Percentiles rank a stretch among this genome's conserved stretches.
Evolutionary conservation across 2,329 filamentous ascomycete genomes (phyloP).

Genomic region (Pezicula neosporulosa): DNA sequence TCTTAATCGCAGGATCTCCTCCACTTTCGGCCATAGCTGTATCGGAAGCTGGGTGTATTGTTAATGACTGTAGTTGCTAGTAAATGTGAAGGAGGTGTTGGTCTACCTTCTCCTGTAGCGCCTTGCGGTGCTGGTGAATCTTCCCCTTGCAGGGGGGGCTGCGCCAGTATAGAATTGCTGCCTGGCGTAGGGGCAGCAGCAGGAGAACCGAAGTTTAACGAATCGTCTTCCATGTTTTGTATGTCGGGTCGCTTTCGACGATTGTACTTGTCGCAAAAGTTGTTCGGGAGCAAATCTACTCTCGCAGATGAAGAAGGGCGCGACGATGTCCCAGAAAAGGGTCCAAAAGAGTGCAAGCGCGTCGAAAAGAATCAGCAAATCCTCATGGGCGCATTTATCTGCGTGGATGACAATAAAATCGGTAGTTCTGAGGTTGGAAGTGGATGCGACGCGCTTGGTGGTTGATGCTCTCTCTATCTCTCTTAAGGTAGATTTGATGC

Average conservation of each 20-base stretch:
- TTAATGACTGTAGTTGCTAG: neutral
- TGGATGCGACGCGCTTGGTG: neutral
- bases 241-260: conserved; percentile 9
- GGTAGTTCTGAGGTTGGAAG: neutral
- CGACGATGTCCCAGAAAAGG: conserved; percentile 8
- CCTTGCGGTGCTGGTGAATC: conserved; percentile 19
- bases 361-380: neutral
- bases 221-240: conserved; percentile 55
- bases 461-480: neutral
- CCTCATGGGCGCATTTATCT: neutral
- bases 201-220: conserved; percentile 54
- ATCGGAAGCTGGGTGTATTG: conserved; percentile 39
- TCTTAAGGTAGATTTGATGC: too few relatives aligned
- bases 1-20: conserved; percentile 44
- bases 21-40: conserved; percentile 57
- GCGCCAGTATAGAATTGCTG: conserved; percentile 53
- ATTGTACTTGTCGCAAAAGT: conserved; percentile 26
- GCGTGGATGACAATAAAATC: neutral
- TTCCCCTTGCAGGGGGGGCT: conserved; percentile 48
- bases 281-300: neutral
- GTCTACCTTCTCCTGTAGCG: conserved; percentile 41
- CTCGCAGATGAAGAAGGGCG: neutral
- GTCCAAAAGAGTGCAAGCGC: conserved; percentile 9
- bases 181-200: conserved; percentile 52
- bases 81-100: conserved; percentile 1